Base-by-base conservation (phyloP, 768 basidiomycete genomes). In the Piloderma croceum region DNA sequence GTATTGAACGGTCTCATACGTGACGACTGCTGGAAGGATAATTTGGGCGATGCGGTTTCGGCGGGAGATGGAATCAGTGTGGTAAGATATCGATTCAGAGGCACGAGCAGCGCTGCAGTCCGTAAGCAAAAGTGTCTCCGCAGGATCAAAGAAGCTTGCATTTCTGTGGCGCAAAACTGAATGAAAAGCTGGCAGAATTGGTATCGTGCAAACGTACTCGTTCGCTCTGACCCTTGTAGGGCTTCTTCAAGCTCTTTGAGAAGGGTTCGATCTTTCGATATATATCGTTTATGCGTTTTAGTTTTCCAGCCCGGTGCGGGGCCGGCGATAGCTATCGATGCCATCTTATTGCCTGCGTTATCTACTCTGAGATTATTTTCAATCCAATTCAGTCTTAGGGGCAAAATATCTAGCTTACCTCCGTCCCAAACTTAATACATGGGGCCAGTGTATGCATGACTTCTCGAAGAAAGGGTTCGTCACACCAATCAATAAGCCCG, bases 1-100 rank as follows among this genome's bases (percentile, higher is more conserved):
- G 74, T 62, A 53, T 74, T 84, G 59, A 91, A 92, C 3, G 85
- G 73, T 48, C 79, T 85, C 33, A 89, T 67, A 9, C 79, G 70
- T 19, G 69, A 62, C 6, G 51, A 9, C 15, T 46, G 38, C 56
- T 49, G 25, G 57, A 43, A 18, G 46, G 10, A 11, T 51, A 48
- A 2, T 47, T 41, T 34, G 57, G 50, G 12, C 65, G 52, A 23
- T 73, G 62, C 57, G 31, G 74, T 64, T 50, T 81, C 79, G 6
- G 68, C 61, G 5, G 79, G 82, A 15, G 79, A 73, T 43, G 89
- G 88, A 58, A 92, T 89, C 35, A 93, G 73, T 1, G 83, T 83
- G 44, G 87, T 84, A 31, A 97, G 79, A 67, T 97, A 97, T 48
- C 93, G 78, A 50, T 93, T 83, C 4, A 98, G 73, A 0, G 94